phyloP scores from a whole-genome alignment of 116 monocot species.

The Papilionanthe hybrid region DNA sequence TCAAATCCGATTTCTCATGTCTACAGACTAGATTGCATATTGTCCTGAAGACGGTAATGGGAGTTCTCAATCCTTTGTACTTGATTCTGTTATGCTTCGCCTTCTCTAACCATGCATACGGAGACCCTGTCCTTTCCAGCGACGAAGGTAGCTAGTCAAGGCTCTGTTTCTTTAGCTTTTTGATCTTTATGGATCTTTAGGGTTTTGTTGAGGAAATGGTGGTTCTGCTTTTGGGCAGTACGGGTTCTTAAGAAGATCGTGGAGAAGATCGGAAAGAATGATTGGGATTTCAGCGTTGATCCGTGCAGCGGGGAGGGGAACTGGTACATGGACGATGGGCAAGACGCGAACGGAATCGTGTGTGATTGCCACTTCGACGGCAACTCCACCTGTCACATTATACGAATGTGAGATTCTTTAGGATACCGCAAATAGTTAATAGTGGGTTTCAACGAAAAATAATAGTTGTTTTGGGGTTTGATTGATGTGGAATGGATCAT shows the following conservation, averaged over 20 bases:
- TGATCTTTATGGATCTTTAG: neutral
- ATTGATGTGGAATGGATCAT: neutral
- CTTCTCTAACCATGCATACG: neutral
- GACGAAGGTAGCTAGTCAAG: neutral
- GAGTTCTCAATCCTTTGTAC: neutral
- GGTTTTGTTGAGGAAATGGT: neutral
- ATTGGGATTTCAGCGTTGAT: slow-evolving; percentile 47
- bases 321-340: slow-evolving; percentile 18
- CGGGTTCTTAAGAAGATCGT: slow-evolving; percentile 24
- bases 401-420: slow-evolving; percentile 10
- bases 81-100: neutral
- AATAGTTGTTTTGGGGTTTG: neutral
- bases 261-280: slow-evolving; percentile 19
- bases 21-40: neutral
- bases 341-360: slow-evolving; percentile 14
- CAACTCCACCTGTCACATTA: slow-evolving; percentile 22
- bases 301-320: slow-evolving; percentile 34
- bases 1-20: neutral
- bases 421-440: too few species aligned
- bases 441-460: too few species aligned
- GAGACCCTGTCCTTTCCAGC: neutral
- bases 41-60: neutral
- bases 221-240: slow-evolving; percentile 13
- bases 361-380: slow-evolving; percentile 32
- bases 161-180: neutral